Evolutionary conservation across 2,329 filamentous ascomycete genomes (phyloP).

Genomic region (Microdochium trichocladiopsis): DNA sequence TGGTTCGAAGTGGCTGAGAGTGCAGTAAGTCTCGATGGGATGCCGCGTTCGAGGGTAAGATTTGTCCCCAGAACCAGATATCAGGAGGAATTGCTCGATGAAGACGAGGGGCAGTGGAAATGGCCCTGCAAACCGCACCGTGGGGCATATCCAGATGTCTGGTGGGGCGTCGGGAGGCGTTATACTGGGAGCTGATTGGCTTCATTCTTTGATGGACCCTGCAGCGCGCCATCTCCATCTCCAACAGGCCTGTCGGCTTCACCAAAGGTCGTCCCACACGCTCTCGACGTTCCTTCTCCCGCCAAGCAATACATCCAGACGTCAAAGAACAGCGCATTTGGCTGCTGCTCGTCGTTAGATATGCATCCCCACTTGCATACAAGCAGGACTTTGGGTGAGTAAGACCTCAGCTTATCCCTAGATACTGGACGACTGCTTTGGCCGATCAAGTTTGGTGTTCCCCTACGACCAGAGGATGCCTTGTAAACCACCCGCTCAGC

Average conservation of each 20-base stretch:
- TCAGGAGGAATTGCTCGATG: background rate
- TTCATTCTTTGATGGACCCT: background rate
- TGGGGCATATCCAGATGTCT: background rate
- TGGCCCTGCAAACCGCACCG: background rate
- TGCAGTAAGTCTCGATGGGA: too few relatives aligned
- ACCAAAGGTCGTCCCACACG: too few relatives aligned
- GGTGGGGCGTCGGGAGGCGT: too few relatives aligned
- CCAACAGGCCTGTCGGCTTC: too few relatives aligned
- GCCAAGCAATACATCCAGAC: too few relatives aligned
- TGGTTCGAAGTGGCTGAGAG: background rate
- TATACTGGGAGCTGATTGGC: background rate
- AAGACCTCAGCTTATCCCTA: constrained; percentile 15
- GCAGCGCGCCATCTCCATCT: background rate
- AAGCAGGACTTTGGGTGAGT: constrained; percentile 74
- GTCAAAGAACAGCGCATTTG: background rate
- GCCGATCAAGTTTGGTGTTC: too few relatives aligned
- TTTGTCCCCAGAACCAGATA: too few relatives aligned
- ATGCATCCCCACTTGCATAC: constrained; percentile 99
- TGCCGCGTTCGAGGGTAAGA: too few relatives aligned
- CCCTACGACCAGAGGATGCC: too few relatives aligned
- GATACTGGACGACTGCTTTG: background rate
- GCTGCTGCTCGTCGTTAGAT: constrained; percentile 1
- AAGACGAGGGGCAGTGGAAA: background rate
- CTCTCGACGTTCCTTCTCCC: too few relatives aligned
- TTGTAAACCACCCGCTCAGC: too few relatives aligned